These are phyloP conservation scores for Aphanoascus verrucosus DNA, from an alignment of 2,329 filamentous ascomycete species.

Conservation along the genomic window DNA sequence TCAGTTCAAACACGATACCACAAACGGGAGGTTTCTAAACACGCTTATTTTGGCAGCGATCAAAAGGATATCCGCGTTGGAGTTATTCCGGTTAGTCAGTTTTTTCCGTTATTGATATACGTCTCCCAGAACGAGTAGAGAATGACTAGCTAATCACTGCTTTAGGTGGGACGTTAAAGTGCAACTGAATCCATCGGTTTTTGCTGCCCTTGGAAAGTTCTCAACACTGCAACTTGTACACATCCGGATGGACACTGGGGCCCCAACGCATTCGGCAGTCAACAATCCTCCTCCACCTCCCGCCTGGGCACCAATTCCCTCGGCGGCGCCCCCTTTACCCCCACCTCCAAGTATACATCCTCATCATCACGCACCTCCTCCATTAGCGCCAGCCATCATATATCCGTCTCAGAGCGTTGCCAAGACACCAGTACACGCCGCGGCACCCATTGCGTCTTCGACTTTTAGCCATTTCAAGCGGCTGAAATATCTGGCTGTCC, in stretches of 20 bases:
- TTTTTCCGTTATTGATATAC: background rate
- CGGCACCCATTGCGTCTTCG: conserved; percentile 18
- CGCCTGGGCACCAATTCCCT: conserved; percentile 1
- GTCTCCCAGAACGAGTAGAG: background rate
- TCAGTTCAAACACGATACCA: conserved; percentile 44
- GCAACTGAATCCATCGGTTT: conserved; percentile 50
- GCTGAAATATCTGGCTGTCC: conserved; percentile 43
- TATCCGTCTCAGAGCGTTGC: conserved; percentile 3
- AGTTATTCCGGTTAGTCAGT: conserved; percentile 44
- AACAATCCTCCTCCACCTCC: conserved; percentile 32
- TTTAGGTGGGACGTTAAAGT: conserved; percentile 54
- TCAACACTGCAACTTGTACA: conserved; percentile 44
- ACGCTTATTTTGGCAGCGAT: conserved; percentile 49
- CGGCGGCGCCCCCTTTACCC: conserved; percentile 7
- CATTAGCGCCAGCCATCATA: background rate
- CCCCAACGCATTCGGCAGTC: conserved; percentile 46
- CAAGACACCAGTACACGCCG: background rate
- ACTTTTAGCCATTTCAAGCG: conserved; percentile 46
- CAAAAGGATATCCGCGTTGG: conserved; percentile 45
- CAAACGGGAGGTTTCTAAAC: conserved; percentile 55
- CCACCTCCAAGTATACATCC: conserved; percentile 21
- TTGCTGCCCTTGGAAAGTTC: conserved; percentile 47
- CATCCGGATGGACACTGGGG: conserved; percentile 49
- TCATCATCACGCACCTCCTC: conserved; percentile 12
- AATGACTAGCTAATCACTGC: background rate